A percentile compares a stretch with the other conserved stretches of the same genome.
Evolutionary conservation across 257 asterid species (phyloP).

Genomic region (Gentiana straminea): DNA sequence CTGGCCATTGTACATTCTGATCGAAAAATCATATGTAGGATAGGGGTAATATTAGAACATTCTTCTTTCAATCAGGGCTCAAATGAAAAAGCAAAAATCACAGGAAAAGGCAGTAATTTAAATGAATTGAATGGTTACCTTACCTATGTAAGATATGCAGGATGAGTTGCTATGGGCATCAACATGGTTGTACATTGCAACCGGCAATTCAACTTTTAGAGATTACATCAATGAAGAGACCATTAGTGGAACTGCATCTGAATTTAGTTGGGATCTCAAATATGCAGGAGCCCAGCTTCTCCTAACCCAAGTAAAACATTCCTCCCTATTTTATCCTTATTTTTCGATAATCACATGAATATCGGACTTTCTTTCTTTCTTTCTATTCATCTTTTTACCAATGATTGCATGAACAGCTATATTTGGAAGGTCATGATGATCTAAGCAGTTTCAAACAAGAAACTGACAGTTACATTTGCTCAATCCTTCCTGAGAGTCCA

Average conservation of each 20-base stretch:
- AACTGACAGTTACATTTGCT: constrained; percentile 64
- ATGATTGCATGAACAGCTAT: constrained; percentile 20
- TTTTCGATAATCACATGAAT: neutral
- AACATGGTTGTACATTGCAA: constrained; percentile 70
- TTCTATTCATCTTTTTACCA: neutral
- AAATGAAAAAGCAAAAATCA: too few species aligned
- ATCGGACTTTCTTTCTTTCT: neutral
- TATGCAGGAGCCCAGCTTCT: constrained; percentile 71
- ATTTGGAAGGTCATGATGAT: constrained; percentile 43
- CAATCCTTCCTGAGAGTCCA: constrained; percentile 63
- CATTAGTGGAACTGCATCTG: constrained; percentile 41
- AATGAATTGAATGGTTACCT: neutral
- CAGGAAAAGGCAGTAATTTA: too few species aligned
- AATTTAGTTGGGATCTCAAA: constrained; percentile 88
- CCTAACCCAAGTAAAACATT: constrained; percentile 36
- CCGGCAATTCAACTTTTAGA: constrained; percentile 30
- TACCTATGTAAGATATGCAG: constrained; percentile 17
- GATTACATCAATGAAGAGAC: constrained; percentile 52
- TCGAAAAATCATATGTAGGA: neutral
- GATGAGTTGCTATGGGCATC: constrained; percentile 94
- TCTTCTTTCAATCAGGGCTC: too few species aligned
- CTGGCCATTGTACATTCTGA: too few species aligned
- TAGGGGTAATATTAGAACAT: neutral
- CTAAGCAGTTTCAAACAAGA: constrained; percentile 38
- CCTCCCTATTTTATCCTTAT: neutral